Evolutionary conservation across 257 asterid genomes (phyloP), one percentile per base, ranked within the genome.

Genomic region (Solanum medicagineum): DNA sequence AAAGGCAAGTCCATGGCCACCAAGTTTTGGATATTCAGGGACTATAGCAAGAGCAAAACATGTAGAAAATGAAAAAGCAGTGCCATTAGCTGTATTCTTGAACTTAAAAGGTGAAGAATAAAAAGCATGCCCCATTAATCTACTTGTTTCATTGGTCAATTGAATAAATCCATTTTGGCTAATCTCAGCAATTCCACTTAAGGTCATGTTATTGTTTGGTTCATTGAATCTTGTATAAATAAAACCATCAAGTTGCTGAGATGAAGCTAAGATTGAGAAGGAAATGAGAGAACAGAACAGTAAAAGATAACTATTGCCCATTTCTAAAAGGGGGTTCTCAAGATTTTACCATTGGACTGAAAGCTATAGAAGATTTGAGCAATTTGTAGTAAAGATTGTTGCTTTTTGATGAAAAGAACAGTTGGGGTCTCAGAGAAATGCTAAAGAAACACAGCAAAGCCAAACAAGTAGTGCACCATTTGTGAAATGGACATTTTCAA

Each of bases 1-100:
- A 87, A 94, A 94, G 10, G 98, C 98, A n/a, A 94, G 68, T 40
- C 98, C 98, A 70, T 93, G 93, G 84, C 95, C 97, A n/a, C 94
- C 97, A 74, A 92, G 92, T 7, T 87, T 91, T 14, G 93, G 91
- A 85, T 91, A 92, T 88, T 93, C 94, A 0, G 98, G 98, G 2
- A 91, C 90, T 17, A 94, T 90, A 59, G 91, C 70, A 74, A 93
- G 86, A 26, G 81, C 95, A 86, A 94, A 94, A 69, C 87, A 87
- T 32, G 97, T 93, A 20, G 97, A 94, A 84, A 92, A 94, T 47
- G 98, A 94, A 49, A 81, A 89, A 59, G 83, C 93, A 45, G 89
- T 6, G 80, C 75, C 86, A 6, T 73, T 85, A 44, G 92, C 75
- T 36, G 92, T 84, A 87, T 89, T 93, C 81, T 93, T 93, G 94